These are phyloP conservation scores for Metschnikowia rubicola DNA, from an alignment of 805 yeast genomes.

Conservation along the genomic window DNA sequence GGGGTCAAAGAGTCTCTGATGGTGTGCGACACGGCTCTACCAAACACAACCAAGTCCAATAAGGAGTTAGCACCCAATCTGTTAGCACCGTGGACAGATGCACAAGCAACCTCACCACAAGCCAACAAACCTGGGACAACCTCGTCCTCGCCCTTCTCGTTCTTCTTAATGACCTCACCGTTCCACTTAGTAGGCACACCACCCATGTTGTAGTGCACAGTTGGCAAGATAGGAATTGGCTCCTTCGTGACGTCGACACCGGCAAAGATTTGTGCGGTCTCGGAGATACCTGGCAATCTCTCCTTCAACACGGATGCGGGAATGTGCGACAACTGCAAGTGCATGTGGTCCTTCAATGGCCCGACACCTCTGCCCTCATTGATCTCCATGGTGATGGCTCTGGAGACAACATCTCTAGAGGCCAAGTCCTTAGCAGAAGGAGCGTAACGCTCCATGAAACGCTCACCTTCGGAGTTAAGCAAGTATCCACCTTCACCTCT, in stretches of 20 bases:
- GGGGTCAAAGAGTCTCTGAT: conserved; percentile 83
- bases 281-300: conserved; percentile 98
- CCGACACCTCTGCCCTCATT: conserved; percentile 99
- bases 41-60: conserved; percentile 93
- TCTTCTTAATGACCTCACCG: conserved; percentile 87
- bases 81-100: conserved; percentile 98
- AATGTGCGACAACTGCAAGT: conserved; percentile 86
- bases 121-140: conserved; percentile 92
- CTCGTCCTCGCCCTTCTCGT: conserved; percentile 83
- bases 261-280: conserved; percentile 96
- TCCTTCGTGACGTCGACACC: conserved; percentile 99
- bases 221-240: conserved; percentile 97
- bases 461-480: conserved; percentile 95
- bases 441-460: conserved; percentile 99
- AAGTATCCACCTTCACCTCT: conserved; percentile 99
- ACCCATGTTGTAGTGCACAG: conserved; percentile 99
- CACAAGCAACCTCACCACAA: conserved; percentile 99
- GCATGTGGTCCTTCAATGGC: conserved; percentile 91
- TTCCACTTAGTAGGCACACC: conserved; percentile 98
- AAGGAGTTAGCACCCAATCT: conserved; percentile 98
- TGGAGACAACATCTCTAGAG: conserved; percentile 95
- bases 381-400: conserved; percentile 98
- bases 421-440: conserved; percentile 98
- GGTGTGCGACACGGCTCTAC: conserved; percentile 96
- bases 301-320: conserved; percentile 90